Base-by-base conservation (phyloP, 345 rosid genomes). In the Hibiscus trionum region DNA sequence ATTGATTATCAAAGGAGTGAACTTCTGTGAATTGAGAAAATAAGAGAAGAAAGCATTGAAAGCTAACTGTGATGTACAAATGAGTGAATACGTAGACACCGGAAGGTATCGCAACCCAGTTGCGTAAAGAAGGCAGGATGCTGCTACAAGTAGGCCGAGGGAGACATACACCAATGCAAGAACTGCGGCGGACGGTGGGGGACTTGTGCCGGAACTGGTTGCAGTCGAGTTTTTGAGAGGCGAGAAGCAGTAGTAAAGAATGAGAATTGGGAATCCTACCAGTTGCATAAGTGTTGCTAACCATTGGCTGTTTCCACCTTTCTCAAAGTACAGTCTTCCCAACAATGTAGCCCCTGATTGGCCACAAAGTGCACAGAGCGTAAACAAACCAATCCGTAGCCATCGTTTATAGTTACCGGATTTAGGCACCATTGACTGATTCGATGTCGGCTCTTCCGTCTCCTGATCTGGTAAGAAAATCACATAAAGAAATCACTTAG, bases 271-370 rank as follows among this genome's bases (percentile, higher is more conserved):
- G 80, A 89, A 86, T 61, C 91, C 91, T 0, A 69, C 61, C 19
- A 72, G 67, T 59, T 86, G 94, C 5, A 79, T 76, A 0, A 84
- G 79, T 26, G 88, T 72, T 67, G 77, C 83, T 74, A 86, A 62
- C 86, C 88, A 87, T 71, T 72, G 78, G 79, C 87, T 83, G n/a
- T 74, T 82, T 10, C 90, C 87, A 15, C 91, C 86, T 44, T 81
- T 80, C 55, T 77, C 78, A 57, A 53, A 85, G 77, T 86, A 88
- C 1, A 83, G 76, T 61, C 86, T 82, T 4, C 84, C 89, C 11
- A 86, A 50, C 57, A 86, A 58, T 1, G 80, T 74, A 1, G 88
- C 79, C 5, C 69, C 62, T 9, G 89, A 46, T 67, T 85, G 86
- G 70, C 86, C 84, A 0, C 73, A 11, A 69, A 88, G 85, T 42